Evolutionary conservation across 2,329 filamentous ascomycete genomes (phyloP).

Genomic region (Ciborinia camelliae): DNA sequence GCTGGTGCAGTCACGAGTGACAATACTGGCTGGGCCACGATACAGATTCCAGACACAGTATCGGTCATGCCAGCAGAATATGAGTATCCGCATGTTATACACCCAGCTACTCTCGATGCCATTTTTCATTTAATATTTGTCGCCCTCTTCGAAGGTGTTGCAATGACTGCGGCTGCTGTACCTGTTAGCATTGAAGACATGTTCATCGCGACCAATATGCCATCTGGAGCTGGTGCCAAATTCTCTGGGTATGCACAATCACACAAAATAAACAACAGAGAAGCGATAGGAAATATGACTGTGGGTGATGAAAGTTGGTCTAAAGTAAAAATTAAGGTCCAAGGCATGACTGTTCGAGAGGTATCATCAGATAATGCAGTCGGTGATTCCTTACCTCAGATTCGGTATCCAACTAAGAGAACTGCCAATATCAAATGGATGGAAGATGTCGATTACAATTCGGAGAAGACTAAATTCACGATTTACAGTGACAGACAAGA

Average conservation of each 20-base stretch:
- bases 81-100: constrained; percentile 47
- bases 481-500: neutral
- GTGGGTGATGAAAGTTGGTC: neutral
- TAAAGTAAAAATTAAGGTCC: neutral
- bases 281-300: neutral
- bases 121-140: neutral
- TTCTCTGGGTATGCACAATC: neutral
- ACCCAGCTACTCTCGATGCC: constrained; percentile 53
- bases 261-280: neutral
- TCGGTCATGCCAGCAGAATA: constrained; percentile 37
- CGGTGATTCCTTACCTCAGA: neutral
- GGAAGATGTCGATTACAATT: neutral
- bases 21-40: neutral
- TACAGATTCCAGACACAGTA: neutral
- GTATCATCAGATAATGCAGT: neutral
- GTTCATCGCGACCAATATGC: neutral
- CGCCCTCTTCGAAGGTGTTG: neutral
- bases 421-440: neutral
- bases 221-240: neutral
- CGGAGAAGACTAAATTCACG: neutral
- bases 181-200: neutral
- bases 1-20: constrained; percentile 6
- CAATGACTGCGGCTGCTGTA: neutral
- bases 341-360: neutral
- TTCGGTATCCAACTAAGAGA: neutral